Conservation (phyloP, 176 grass and related monocot species). For the Miscanthus lutarioriparius region DNA sequence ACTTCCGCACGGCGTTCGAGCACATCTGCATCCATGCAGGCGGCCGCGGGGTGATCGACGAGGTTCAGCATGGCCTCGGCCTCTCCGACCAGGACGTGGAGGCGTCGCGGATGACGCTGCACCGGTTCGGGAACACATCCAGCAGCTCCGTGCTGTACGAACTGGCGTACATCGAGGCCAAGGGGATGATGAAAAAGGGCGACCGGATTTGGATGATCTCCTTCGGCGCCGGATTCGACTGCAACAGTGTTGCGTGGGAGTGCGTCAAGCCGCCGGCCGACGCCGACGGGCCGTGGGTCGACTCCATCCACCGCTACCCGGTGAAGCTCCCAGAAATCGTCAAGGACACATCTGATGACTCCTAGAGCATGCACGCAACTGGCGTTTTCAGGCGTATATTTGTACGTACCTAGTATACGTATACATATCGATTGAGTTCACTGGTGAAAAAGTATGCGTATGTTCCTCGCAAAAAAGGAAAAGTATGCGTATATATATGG, state of each 20-base stretch:
- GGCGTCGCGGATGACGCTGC: constrained; percentile 38
- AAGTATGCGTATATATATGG: neutral
- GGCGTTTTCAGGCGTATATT: neutral
- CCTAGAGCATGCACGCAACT: neutral
- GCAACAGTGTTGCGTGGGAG: constrained; percentile 25
- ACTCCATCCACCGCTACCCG: constrained; percentile 28
- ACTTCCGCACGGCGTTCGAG: constrained; percentile 49
- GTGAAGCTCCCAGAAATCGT: constrained; percentile 7
- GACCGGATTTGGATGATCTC: constrained; percentile 35
- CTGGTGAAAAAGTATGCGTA: neutral
- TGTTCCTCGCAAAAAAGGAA: too few relatives aligned
- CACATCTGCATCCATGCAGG: constrained; percentile 40
- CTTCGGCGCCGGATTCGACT: constrained; percentile 24
- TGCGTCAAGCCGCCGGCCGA: constrained; percentile 4
- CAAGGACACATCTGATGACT: constrained; percentile 10
- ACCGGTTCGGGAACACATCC: constrained; percentile 39
- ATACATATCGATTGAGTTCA: neutral
- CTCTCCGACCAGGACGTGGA: constrained; percentile 26
- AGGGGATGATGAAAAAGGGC: constrained; percentile 14
- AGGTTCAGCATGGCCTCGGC: neutral
- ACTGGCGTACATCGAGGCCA: constrained; percentile 30
- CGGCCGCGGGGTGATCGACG: constrained; percentile 16
- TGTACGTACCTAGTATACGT: neutral
- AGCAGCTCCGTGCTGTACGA: constrained; percentile 32
- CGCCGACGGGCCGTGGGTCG: constrained; percentile 7